phyloP scores from a whole-genome alignment of 257 asterid genomes.

The Solanum chiquidenum region DNA sequence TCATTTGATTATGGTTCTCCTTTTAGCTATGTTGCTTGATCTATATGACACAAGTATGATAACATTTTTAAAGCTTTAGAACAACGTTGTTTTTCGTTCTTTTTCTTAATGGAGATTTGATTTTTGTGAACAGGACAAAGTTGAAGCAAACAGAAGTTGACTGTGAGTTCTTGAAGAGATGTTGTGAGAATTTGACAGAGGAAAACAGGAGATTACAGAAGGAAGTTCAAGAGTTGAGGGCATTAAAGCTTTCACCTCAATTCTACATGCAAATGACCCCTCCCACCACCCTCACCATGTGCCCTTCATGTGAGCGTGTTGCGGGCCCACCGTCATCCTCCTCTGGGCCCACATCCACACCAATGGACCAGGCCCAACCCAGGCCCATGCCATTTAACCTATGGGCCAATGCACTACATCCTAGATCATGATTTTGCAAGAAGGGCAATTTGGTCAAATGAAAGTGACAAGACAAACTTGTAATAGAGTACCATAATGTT shows the following conservation, averaged over 20 bases:
- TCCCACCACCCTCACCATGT: conserved; percentile 75
- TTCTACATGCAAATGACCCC: conserved; percentile 84
- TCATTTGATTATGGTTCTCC: neutral
- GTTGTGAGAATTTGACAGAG: conserved; percentile 61
- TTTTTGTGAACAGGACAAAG: conserved; percentile 42
- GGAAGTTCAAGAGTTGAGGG: conserved; percentile 71
- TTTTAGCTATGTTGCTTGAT: neutral
- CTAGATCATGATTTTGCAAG: conserved; percentile 23
- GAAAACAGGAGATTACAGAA: conserved; percentile 64
- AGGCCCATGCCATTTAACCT: conserved; percentile 42
- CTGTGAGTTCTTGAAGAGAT: conserved; percentile 60
- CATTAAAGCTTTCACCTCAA: conserved; percentile 57
- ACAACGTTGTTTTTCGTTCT: fast-evolving
- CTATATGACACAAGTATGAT: neutral
- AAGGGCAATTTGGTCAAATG: neutral
- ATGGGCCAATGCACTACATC: conserved; percentile 31
- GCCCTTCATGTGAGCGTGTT: conserved; percentile 81
- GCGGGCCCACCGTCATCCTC: conserved; percentile 29
- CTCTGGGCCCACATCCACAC: neutral
- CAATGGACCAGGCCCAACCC: conserved; percentile 8
- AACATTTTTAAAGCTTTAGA: too few relatives aligned
- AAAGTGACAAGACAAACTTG: neutral
- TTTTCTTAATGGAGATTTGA: neutral
- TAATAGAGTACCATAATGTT: neutral
- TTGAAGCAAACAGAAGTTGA: conserved; percentile 87